A percentile compares a stretch with the other conserved stretches of the same genome.
phyloP scores from a whole-genome alignment of 805 yeast genomes.

The Lachancea kluyveri region DNA sequence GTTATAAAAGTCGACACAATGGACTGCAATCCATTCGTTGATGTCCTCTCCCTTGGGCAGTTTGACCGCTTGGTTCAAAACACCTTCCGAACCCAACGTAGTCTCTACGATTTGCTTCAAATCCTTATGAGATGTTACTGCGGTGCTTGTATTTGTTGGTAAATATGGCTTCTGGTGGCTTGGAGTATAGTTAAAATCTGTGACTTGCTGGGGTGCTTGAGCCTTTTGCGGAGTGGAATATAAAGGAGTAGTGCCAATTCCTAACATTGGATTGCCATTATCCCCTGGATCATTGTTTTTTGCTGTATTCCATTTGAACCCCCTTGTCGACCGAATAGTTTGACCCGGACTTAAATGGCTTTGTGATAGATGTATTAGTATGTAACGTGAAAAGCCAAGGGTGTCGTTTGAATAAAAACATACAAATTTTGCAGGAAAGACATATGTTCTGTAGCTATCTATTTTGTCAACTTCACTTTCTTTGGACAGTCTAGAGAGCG shows the following conservation, averaged over 20 bases:
- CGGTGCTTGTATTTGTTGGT: conserved; percentile 29
- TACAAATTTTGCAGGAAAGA: conserved; percentile 29
- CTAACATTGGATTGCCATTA: conserved; percentile 1
- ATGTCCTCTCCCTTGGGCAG: conserved; percentile 88
- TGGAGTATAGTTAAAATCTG: conserved; percentile 33
- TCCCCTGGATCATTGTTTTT: conserved; percentile 3
- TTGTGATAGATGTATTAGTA: not conserved
- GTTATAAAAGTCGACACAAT: conserved; percentile 94
- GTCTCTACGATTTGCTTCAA: conserved; percentile 88
- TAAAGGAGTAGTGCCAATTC: conserved; percentile 4
- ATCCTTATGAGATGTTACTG: conserved; percentile 56
- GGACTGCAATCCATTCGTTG: conserved; percentile 95
- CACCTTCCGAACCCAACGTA: conserved; percentile 88
- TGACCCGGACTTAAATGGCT: conserved; percentile 41
- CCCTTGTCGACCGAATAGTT: conserved; percentile 41
- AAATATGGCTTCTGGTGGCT: conserved; percentile 32
- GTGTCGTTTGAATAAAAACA: conserved; percentile 7
- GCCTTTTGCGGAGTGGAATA: conserved; percentile 16
- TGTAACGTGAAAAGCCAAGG: not conserved
- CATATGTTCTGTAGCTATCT: too few species aligned
- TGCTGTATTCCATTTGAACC: conserved; percentile 35
- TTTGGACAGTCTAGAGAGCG: too few species aligned
- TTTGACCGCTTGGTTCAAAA: conserved; percentile 86
- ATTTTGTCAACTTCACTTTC: too few species aligned
- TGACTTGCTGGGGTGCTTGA: conserved; percentile 12